Conservation (phyloP, 805 yeast genomes). For the Lachancea nothofagi region DNA sequence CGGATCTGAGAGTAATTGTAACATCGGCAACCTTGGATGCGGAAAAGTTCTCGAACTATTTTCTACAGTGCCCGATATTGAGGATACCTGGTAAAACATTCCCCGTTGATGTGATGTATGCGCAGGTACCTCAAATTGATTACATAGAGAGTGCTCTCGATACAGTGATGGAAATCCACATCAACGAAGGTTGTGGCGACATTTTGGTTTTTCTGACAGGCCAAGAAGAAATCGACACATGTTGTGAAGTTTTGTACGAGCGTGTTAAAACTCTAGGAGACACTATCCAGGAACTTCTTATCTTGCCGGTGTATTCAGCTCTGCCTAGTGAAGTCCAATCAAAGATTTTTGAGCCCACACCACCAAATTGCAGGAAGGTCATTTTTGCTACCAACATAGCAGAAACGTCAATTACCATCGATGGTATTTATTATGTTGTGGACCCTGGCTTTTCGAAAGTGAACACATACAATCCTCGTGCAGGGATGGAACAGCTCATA, state of each 20-base stretch:
- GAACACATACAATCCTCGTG: slow-evolving; percentile 78
- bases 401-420: slow-evolving; percentile 94
- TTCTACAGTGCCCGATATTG: slow-evolving; percentile 74
- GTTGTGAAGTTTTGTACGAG: slow-evolving; percentile 68
- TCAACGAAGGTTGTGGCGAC: slow-evolving; percentile 73
- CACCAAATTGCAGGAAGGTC: slow-evolving; percentile 75
- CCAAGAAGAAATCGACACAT: slow-evolving; percentile 90
- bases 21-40: slow-evolving; percentile 95
- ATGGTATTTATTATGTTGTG: slow-evolving; percentile 84
- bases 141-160: slow-evolving; percentile 80
- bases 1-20: slow-evolving; percentile 69
- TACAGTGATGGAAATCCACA: slow-evolving; percentile 79
- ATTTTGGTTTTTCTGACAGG: slow-evolving; percentile 82
- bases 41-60: slow-evolving; percentile 73
- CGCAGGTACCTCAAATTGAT: slow-evolving; percentile 80
- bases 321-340: slow-evolving; percentile 88
- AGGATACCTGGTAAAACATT: slow-evolving; percentile 85
- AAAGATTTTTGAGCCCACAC: slow-evolving; percentile 84
- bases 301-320: slow-evolving; percentile 86
- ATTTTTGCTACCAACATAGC: slow-evolving; percentile 95
- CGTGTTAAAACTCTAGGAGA: slow-evolving; percentile 63
- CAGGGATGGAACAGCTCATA: slow-evolving; percentile 85
- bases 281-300: slow-evolving; percentile 56
- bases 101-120: slow-evolving; percentile 80
- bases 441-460: slow-evolving; percentile 95